A percentile compares a stretch with the other conserved stretches of the same genome.
These are phyloP conservation scores for Nectriaceae sp. DNA, from an alignment of 2,329 filamentous ascomycete species.

Conservation along the genomic window DNA sequence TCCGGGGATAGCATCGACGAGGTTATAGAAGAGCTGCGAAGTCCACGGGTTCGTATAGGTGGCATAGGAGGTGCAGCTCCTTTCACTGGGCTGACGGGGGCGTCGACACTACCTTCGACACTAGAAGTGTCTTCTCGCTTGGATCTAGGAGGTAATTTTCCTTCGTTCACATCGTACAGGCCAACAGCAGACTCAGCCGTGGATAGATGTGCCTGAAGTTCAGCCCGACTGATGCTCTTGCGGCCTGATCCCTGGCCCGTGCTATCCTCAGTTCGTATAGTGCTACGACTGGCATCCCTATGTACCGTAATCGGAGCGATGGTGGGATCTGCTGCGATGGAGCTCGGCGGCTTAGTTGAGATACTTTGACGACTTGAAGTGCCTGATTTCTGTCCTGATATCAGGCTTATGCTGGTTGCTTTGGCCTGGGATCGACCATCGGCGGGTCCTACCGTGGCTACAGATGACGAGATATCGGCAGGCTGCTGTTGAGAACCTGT, in stretches of 20 bases:
- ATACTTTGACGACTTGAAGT: slow-evolving; percentile 41
- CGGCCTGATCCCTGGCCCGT: slow-evolving; percentile 38
- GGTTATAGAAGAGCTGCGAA: slow-evolving; percentile 35
- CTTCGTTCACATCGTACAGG: slow-evolving; percentile 42
- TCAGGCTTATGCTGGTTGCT: slow-evolving; percentile 49
- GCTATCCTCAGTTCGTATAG: slow-evolving; percentile 46
- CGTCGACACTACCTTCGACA: slow-evolving; percentile 47
- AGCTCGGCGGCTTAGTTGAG: slow-evolving; percentile 44
- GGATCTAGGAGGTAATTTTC: slow-evolving; percentile 35
- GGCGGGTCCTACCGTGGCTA: slow-evolving; percentile 30
- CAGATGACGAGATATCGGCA: slow-evolving; percentile 41
- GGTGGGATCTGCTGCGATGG: slow-evolving; percentile 43
- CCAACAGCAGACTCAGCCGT: slow-evolving; percentile 37
- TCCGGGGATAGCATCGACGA: slow-evolving; percentile 40
- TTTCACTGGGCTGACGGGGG: slow-evolving; percentile 46
- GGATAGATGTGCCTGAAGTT: slow-evolving; percentile 39
- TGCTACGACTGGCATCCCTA: slow-evolving; percentile 46
- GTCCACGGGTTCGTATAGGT: slow-evolving; percentile 37
- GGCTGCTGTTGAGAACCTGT: slow-evolving; percentile 32
- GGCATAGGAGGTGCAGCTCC: slow-evolving; percentile 33
- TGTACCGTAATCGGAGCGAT: slow-evolving; percentile 55
- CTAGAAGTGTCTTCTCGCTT: slow-evolving; percentile 47
- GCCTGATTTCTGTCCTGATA: slow-evolving; percentile 46
- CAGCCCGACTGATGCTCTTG: slow-evolving; percentile 46
- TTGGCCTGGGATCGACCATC: slow-evolving; percentile 51